phyloP scores from a whole-genome alignment of 176 grass and related monocot genomes.

The Phoenix roebelenii region DNA sequence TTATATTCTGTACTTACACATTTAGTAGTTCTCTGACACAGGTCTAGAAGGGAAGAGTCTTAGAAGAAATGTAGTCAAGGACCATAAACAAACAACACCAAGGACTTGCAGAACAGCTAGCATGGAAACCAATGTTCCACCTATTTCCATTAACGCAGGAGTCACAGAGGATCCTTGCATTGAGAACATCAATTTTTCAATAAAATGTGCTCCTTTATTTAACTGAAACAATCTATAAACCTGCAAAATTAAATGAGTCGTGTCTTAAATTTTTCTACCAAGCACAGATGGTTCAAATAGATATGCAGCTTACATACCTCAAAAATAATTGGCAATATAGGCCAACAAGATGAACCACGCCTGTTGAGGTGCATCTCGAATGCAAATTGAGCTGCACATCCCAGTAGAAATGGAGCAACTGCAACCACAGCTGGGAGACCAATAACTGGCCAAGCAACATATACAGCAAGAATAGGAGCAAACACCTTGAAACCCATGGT shows the following conservation, averaged over 20 bases:
- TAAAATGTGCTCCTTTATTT: conserved; percentile 33
- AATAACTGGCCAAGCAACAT: conserved; percentile 29
- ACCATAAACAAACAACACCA: conserved; percentile 30
- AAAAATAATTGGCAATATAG: conserved; percentile 32
- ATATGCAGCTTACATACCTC: conserved; percentile 17
- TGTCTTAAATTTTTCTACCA: neutral
- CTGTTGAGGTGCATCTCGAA: conserved; percentile 24
- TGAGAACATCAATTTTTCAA: conserved; percentile 27
- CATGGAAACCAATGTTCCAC: conserved; percentile 13
- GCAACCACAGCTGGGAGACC: conserved; percentile 24
- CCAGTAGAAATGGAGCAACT: conserved; percentile 27
- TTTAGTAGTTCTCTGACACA: conserved; percentile 25
- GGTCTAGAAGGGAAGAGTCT: conserved; percentile 33
- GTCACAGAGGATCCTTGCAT: conserved; percentile 11
- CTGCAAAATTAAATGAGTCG: conserved; percentile 4
- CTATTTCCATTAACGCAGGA: conserved; percentile 17
- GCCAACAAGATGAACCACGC: conserved; percentile 28
- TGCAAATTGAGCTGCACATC: conserved; percentile 28
- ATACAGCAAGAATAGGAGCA: conserved; percentile 21
- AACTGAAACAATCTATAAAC: conserved; percentile 33
- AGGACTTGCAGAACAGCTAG: conserved; percentile 27
- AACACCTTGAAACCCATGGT: conserved; percentile 36
- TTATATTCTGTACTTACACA: neutral
- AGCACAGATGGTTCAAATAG: neutral
- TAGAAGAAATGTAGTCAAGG: conserved; percentile 25